Conservation (phyloP, 495 filamentous ascomycete genomes). For the Rhypophila decipiens region DNA sequence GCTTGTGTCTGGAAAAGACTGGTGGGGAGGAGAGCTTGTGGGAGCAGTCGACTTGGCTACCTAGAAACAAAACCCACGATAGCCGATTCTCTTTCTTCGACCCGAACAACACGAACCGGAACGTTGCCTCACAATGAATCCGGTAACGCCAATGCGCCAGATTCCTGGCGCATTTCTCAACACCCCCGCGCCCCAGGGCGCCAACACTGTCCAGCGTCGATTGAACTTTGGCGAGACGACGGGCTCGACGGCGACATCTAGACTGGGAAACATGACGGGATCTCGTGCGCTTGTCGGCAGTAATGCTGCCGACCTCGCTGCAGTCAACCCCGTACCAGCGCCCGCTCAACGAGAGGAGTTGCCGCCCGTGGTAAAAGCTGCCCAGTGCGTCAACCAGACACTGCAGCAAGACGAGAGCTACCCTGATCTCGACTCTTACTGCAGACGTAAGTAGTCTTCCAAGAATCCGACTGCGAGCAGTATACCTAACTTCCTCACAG, state of each 20-base stretch:
- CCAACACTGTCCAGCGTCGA: slow-evolving; percentile 29
- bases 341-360: slow-evolving; percentile 14
- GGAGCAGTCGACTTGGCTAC: no score
- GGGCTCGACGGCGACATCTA: neutral
- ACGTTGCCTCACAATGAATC: slow-evolving; percentile 52
- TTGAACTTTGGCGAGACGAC: slow-evolving; percentile 28
- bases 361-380: slow-evolving; percentile 69
- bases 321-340: neutral
- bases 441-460: slow-evolving; percentile 63
- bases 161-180: slow-evolving; percentile 69
- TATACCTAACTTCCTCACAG: slow-evolving; percentile 11
- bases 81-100: neutral
- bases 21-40: slow-evolving; percentile 9
- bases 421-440: slow-evolving; percentile 83
- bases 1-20: slow-evolving; percentile 13
- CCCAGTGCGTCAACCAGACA: slow-evolving; percentile 74
- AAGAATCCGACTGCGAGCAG: neutral
- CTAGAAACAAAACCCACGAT: no score
- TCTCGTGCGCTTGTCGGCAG: neutral
- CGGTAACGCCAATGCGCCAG: slow-evolving; percentile 57
- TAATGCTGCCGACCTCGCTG: slow-evolving; percentile 1
- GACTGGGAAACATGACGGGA: neutral
- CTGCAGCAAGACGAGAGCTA: slow-evolving; percentile 70
- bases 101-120: neutral
- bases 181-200: slow-evolving; percentile 50